Percentiles rank a stretch among this genome's conserved stretches.
Conservation (phyloP, 768 basidiomycete genomes). For the Russula emetica region DNA sequence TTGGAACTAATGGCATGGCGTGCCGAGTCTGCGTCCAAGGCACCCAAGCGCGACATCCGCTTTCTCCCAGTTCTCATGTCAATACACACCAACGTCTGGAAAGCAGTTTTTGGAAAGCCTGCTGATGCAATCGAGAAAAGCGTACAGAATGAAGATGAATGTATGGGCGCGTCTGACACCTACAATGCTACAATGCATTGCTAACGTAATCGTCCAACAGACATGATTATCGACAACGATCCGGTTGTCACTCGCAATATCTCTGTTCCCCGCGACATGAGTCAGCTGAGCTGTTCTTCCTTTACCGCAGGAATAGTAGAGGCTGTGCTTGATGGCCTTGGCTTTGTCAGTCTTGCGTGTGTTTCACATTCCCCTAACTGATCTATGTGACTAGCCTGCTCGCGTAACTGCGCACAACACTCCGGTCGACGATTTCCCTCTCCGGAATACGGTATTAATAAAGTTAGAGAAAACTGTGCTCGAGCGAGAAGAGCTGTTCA, state of each 20-base stretch:
- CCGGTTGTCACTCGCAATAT: constrained; percentile 88
- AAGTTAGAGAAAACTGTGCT: constrained; percentile 91
- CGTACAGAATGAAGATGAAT: constrained; percentile 95
- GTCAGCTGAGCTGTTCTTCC: constrained; percentile 92
- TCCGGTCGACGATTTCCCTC: constrained; percentile 72
- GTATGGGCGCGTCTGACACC: constrained; percentile 43
- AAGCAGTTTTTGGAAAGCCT: constrained; percentile 86
- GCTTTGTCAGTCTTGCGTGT: constrained; percentile 67
- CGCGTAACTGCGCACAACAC: constrained; percentile 95
- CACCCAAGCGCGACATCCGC: constrained; percentile 89
- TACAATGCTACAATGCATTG: constrained; percentile 12
- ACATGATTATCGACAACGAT: constrained; percentile 98
- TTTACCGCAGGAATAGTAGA: constrained; percentile 97
- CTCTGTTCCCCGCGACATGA: constrained; percentile 92
- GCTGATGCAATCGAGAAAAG: constrained; percentile 96
- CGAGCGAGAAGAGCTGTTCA: constrained; percentile 89
- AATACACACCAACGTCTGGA: constrained; percentile 94
- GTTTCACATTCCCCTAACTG: constrained; percentile 7
- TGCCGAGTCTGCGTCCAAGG: constrained; percentile 69
- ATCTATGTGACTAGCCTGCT: constrained; percentile 61
- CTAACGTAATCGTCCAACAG: constrained; percentile 38
- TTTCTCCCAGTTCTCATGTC: constrained; percentile 90
- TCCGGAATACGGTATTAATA: constrained; percentile 93
- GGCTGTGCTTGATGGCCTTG: constrained; percentile 89
- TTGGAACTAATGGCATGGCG: constrained; percentile 85